These are phyloP conservation scores for Pholiota microspora DNA, from an alignment of 768 basidiomycete genomes.

Conservation along the genomic window DNA sequence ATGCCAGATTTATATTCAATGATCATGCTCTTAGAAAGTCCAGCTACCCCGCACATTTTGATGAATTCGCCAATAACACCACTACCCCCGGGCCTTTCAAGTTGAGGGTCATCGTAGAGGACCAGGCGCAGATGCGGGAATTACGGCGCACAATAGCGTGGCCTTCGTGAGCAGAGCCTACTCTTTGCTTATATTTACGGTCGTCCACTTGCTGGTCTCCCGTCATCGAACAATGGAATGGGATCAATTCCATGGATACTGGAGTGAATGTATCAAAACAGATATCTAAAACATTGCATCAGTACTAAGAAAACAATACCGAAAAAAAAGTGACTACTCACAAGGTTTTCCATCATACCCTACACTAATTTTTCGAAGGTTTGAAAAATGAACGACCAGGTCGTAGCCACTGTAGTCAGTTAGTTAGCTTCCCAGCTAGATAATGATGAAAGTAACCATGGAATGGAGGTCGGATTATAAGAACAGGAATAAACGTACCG, in stretches of 20 bases:
- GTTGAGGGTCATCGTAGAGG: slow-evolving; percentile 47
- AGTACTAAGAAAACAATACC: background rate
- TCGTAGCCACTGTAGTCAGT: slow-evolving; percentile 49
- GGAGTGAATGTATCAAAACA: slow-evolving; percentile 69
- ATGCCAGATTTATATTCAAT: slow-evolving; percentile 37
- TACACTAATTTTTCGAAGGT: slow-evolving; percentile 57
- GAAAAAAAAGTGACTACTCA: slow-evolving; percentile 28
- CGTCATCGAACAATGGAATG: slow-evolving; percentile 53
- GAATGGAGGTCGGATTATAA: too few relatives aligned
- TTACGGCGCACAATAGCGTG: slow-evolving; percentile 66
- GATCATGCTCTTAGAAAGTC: slow-evolving; percentile 33
- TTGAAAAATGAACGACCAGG: slow-evolving; percentile 54
- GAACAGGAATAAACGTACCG: too few relatives aligned
- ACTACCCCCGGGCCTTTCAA: too few relatives aligned
- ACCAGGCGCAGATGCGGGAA: slow-evolving; percentile 69
- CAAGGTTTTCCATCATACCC: slow-evolving; percentile 69
- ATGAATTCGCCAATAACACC: slow-evolving; percentile 52
- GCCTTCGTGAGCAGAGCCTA: slow-evolving; percentile 55
- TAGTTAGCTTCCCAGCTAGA: slow-evolving; percentile 7
- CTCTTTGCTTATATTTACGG: slow-evolving; percentile 52
- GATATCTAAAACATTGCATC: slow-evolving; percentile 45
- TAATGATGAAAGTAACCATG: too few relatives aligned
- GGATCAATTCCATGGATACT: slow-evolving; percentile 58
- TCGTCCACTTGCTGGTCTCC: slow-evolving; percentile 37
- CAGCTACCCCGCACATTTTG: slow-evolving; percentile 50